Evolutionary conservation across 1,284 basidiomycete species (phyloP).

Genomic region (Blastosporella zonata): DNA sequence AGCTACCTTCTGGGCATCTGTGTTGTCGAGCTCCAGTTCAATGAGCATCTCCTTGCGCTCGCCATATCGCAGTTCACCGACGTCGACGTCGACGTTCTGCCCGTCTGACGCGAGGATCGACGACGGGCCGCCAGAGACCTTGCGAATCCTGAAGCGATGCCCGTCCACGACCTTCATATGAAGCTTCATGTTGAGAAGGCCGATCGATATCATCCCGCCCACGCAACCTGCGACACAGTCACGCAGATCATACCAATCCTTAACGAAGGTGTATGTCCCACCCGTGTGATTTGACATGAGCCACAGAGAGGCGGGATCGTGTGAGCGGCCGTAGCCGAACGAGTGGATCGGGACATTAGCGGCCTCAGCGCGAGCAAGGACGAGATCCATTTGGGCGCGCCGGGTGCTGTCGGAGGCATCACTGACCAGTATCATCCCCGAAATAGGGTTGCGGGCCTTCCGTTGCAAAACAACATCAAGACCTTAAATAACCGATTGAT

Average conservation of each 20-base stretch:
- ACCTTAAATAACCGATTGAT: conserved; percentile 39
- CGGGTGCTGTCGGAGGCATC: conserved; percentile 88
- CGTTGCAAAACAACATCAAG: conserved; percentile 93
- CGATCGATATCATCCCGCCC: conserved; percentile 93
- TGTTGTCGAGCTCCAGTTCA: conserved; percentile 87
- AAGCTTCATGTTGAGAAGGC: conserved; percentile 84
- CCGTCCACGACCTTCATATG: conserved; percentile 87
- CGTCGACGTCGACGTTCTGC: conserved; percentile 90
- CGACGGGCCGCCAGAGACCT: conserved; percentile 82
- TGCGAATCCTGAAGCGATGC: conserved; percentile 83
- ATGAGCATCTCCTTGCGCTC: conserved; percentile 93
- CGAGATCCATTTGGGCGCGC: conserved; percentile 98
- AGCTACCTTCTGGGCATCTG: conserved; percentile 46
- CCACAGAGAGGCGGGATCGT: conserved; percentile 98
- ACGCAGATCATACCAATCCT: conserved; percentile 92
- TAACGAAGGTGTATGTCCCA: conserved; percentile 96
- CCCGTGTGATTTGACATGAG: conserved; percentile 96
- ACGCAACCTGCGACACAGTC: conserved; percentile 88
- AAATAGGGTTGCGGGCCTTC: conserved; percentile 85
- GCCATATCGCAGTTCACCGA: conserved; percentile 90
- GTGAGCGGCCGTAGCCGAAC: conserved; percentile 93
- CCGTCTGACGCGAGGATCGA: conserved; percentile 86
- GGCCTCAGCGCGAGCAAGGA: conserved; percentile 93
- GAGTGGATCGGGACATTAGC: conserved; percentile 96
- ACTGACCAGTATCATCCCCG: conserved; percentile 90